phyloP scores from a whole-genome alignment of 2,329 filamentous ascomycete species.

The Colletotrichum sp. region DNA sequence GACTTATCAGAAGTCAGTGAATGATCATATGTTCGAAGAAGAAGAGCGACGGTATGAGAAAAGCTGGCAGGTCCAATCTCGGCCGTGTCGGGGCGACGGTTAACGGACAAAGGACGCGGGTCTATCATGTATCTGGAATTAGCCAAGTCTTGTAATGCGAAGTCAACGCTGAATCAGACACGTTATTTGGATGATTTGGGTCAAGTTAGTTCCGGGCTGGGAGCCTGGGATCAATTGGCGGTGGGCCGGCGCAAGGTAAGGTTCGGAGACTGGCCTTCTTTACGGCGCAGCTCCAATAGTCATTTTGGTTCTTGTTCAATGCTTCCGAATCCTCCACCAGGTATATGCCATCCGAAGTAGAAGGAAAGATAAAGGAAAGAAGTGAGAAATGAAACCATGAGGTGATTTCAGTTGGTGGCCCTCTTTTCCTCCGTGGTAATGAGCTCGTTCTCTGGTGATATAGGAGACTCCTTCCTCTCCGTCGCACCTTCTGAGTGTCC shows the following conservation, averaged over 20 bases:
- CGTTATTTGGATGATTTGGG: neutral
- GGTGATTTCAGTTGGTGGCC: neutral
- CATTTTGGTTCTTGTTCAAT: neutral
- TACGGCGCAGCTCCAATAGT: neutral
- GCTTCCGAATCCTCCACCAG: neutral
- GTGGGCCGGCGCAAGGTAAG: neutral
- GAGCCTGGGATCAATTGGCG: neutral
- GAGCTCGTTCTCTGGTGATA: neutral
- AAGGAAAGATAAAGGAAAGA: neutral
- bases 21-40: too few species aligned
- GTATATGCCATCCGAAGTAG: neutral
- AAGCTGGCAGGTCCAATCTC: neutral
- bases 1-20: neutral
- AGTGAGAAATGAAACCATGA: neutral
- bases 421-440: neutral
- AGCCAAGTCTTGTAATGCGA: neutral
- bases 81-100: neutral
- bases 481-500: neutral
- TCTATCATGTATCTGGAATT: neutral
- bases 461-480: neutral
- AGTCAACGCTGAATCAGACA: neutral
- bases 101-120: neutral
- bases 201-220: neutral
- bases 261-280: neutral
- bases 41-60: too few species aligned